A percentile compares a stretch with the other conserved stretches of the same genome.
phyloP scores from a whole-genome alignment of 495 filamentous ascomycete species.

The Penicillium pancosmium region DNA sequence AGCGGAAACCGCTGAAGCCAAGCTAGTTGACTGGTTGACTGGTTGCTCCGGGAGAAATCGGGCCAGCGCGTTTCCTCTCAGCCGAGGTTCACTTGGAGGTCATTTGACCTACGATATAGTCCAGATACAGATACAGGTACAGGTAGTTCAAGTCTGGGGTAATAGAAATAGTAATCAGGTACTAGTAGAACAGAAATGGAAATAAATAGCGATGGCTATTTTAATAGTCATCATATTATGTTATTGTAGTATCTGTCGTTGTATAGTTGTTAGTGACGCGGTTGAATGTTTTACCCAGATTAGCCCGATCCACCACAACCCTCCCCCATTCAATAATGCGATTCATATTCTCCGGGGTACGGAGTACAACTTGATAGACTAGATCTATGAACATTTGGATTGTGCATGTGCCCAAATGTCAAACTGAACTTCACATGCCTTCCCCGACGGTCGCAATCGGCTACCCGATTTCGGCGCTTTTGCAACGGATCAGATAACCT shows the following conservation, averaged over 20 bases:
- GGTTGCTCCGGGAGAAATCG: constrained; percentile 29
- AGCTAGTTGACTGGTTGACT: background rate
- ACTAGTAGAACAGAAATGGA: background rate
- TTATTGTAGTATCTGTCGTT: background rate
- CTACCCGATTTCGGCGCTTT: constrained; percentile 28
- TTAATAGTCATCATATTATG: too few relatives aligned
- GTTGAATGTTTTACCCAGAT: constrained; percentile 29
- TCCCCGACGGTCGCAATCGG: constrained; percentile 21
- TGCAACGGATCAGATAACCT: constrained; percentile 5
- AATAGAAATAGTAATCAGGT: background rate
- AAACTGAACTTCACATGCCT: background rate
- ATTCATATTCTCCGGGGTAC: constrained; percentile 9
- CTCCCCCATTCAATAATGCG: background rate
- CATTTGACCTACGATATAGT: constrained; percentile 8
- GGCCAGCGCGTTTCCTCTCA: constrained; percentile 30
- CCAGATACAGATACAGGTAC: background rate
- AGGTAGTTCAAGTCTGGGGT: background rate
- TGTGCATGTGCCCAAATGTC: background rate
- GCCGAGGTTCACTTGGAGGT: constrained; percentile 33
- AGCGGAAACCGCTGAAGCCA: constrained; percentile 12
- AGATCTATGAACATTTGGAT: background rate
- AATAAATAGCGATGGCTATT: constrained; percentile 1
- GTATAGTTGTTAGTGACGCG: constrained; percentile 6
- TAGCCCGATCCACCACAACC: constrained; percentile 6
- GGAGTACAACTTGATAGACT: background rate